Base-by-base conservation (phyloP, 495 filamentous ascomycete genomes). In the Melanomma pulvis-pyrius region DNA sequence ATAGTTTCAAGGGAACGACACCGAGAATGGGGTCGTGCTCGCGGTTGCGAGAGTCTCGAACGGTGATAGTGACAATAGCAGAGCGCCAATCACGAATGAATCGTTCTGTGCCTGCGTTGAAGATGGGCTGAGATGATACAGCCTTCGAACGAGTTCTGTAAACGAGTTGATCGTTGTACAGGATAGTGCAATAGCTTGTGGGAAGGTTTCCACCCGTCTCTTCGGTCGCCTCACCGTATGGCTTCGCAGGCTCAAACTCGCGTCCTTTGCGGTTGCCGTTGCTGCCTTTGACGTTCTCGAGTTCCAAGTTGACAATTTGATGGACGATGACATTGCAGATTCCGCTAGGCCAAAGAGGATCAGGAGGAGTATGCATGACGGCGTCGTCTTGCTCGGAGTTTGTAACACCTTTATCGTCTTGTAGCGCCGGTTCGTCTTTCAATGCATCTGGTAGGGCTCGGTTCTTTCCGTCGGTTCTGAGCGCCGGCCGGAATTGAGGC, bases 51-150 rank as follows among this genome's bases (percentile, higher is more conserved):
- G 88, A 85, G 75, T 98, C 93, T 13, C 93, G 86, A 29, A 97
- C 92, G 15, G 90, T 90, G 55, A 97, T 82, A 0, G 92, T 96
- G 36, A 96, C 84, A 52, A 97, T 88, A 32, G 86, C 83, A 34
- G 89, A 92, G 50, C 92, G 83, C 93, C 93, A 98, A 74, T 98
- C 93, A 13, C 93, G 87, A n/a, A 97, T 82, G 70, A 98, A 98
- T 1, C 90, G 84, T 73, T 98, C 93, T 6, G 92, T 96, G 36
- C 93, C 93, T 15, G 93, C 93, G 69, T 97, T 96, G 80, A 96
- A 98, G 67, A 97, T 97, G 11, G 93, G 93, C 76, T 93, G 92
- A 49, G 90, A 93, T 67, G 90, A 96, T 13, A 96, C 87, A 26
- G 91, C 92, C 78, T 98, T 97, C 22, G 89, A 82, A 68, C 93